These are phyloP conservation scores for Rhizopogon sp. DNA, from an alignment of 768 basidiomycete species.

Conservation along the genomic window DNA sequence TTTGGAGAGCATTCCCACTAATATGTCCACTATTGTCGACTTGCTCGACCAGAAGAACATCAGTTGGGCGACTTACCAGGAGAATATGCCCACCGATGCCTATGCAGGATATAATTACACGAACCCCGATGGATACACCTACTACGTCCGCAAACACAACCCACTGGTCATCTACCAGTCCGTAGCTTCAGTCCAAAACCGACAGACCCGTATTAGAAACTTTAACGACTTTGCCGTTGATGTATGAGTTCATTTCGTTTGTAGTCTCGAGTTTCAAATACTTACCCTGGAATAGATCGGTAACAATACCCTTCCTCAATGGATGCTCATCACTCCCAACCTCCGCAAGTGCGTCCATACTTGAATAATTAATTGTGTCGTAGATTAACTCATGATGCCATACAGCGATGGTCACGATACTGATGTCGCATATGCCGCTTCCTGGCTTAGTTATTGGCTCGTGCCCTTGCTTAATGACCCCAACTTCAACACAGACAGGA, in stretches of 20 bases:
- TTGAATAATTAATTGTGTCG: neutral
- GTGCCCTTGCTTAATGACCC: slow-evolving; percentile 43
- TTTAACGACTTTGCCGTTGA: slow-evolving; percentile 62
- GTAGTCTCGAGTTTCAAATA: neutral
- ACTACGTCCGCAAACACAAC: slow-evolving; percentile 55
- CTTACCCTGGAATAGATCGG: slow-evolving; percentile 15
- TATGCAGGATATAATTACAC: slow-evolving; percentile 35
- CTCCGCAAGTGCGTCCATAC: slow-evolving; percentile 25
- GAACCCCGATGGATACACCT: slow-evolving; percentile 34
- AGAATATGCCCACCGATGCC: slow-evolving; percentile 50
- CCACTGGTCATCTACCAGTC: slow-evolving; percentile 49
- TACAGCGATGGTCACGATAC: slow-evolving; percentile 61
- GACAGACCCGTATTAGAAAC: slow-evolving; percentile 44
- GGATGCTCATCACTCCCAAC: slow-evolving; percentile 62
- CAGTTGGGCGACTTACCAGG: slow-evolving; percentile 60
- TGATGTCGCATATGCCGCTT: slow-evolving; percentile 38
- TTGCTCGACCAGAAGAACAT: slow-evolving; percentile 52
- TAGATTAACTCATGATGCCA: neutral
- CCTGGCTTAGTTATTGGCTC: slow-evolving; percentile 49
- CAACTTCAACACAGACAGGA: slow-evolving; percentile 48
- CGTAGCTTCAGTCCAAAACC: slow-evolving; percentile 35
- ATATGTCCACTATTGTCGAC: slow-evolving; percentile 55
- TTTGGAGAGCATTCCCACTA: slow-evolving; percentile 28
- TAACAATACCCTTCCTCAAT: slow-evolving; percentile 48
- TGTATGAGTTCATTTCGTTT: slow-evolving; percentile 17